Conservation (phyloP, 129 eudicot species). For the Escallonia rubra region DNA sequence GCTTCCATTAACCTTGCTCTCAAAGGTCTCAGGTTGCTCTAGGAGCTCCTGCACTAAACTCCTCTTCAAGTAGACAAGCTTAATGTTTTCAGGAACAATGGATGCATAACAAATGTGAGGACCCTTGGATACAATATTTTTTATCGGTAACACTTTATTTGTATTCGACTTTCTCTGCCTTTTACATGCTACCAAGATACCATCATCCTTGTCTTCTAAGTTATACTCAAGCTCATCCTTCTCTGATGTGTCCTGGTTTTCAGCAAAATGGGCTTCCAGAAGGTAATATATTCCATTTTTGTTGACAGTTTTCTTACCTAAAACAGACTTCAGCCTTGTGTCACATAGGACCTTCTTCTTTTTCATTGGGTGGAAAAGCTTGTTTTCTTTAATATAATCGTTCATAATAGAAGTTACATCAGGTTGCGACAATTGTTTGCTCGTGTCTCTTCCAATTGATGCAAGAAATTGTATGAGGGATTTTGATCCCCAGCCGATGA, state of each 20-base stretch:
- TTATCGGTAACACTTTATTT: constrained; percentile 18
- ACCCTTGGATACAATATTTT: constrained; percentile 16
- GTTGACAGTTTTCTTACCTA: constrained; percentile 46
- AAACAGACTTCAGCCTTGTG: constrained; percentile 40
- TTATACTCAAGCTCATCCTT: constrained; percentile 37
- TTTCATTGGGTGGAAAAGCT: constrained; percentile 44
- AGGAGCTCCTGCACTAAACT: constrained; percentile 53
- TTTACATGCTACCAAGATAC: constrained; percentile 14
- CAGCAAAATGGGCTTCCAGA: constrained; percentile 61
- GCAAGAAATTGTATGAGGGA: constrained; percentile 51
- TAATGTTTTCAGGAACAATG: constrained; percentile 55
- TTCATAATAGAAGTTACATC: constrained; percentile 46
- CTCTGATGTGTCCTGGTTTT: constrained; percentile 53
- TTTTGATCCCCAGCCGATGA: constrained; percentile 78
- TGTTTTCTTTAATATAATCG: constrained; percentile 47
- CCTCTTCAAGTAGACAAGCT: constrained; percentile 67
- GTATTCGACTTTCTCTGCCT: constrained; percentile 26
- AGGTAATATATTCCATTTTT: constrained; percentile 41
- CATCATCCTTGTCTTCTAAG: constrained; percentile 33
- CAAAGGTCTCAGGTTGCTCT: constrained; percentile 52
- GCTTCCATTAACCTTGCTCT: constrained; percentile 62
- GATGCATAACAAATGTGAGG: constrained; percentile 47
- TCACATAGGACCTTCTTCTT: constrained; percentile 64
- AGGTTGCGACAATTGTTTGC: constrained; percentile 40
- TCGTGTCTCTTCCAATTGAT: constrained; percentile 43